Conservation (phyloP, 768 basidiomycete genomes). For the Kwoniella sp. region DNA sequence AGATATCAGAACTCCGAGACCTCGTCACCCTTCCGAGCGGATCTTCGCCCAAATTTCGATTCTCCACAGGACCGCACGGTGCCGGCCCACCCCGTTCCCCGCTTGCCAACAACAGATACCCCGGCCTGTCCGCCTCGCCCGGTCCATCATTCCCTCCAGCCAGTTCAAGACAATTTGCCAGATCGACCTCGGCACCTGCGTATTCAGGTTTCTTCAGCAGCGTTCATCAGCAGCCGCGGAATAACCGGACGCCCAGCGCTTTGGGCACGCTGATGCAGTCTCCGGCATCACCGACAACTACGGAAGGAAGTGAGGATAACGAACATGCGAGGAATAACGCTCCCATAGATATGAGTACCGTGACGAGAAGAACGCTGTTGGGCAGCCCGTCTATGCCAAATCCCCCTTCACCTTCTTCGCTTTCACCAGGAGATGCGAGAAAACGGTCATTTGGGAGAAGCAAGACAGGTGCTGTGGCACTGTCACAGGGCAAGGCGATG, state of each 20-base stretch:
- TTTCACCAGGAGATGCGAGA: background rate
- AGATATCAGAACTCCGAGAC: constrained; percentile 47
- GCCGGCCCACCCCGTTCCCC: constrained; percentile 16
- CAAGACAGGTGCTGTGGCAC: constrained; percentile 26
- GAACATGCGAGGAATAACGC: background rate
- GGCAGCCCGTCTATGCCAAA: constrained; percentile 19
- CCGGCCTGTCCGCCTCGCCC: constrained; percentile 27
- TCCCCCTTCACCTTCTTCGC: background rate
- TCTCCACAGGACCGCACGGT: background rate
- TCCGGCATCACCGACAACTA: constrained; percentile 27
- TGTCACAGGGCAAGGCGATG: constrained; percentile 13
- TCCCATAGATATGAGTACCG: background rate
- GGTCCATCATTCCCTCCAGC: constrained; percentile 29
- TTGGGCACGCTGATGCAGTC: constrained; percentile 13
- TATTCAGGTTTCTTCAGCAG: constrained; percentile 21
- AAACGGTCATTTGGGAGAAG: constrained; percentile 29
- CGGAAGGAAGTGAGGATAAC: constrained; percentile 27
- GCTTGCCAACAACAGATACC: constrained; percentile 12
- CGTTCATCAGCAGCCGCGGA: background rate
- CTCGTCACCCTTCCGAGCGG: constrained; percentile 45
- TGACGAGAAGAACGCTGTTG: constrained; percentile 5
- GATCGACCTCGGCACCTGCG: constrained; percentile 40
- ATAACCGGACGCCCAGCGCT: constrained; percentile 27
- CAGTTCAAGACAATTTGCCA: constrained; percentile 34
- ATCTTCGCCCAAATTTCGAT: constrained; percentile 19